Percentiles rank a stretch among this genome's conserved stretches.
These are phyloP conservation scores for Ophiostoma sp. DNA, from an alignment of 2,329 filamentous ascomycete genomes.

Conservation along the genomic window DNA sequence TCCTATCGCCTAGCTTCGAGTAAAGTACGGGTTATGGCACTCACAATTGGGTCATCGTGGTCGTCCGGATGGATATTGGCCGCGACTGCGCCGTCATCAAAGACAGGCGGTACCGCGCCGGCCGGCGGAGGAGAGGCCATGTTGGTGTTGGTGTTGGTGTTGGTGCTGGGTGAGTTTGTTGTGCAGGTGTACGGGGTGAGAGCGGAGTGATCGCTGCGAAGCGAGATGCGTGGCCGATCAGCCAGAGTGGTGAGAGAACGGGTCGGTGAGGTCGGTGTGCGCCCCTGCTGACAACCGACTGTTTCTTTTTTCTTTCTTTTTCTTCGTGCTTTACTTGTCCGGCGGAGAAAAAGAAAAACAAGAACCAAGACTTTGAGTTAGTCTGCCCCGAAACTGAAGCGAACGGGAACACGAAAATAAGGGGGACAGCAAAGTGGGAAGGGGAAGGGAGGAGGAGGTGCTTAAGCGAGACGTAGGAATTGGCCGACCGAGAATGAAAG, in stretches of 20 bases:
- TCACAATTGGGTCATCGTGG: slow-evolving; percentile 20
- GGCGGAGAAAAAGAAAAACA: not conserved
- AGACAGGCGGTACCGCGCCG: not conserved
- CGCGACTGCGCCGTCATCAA: not conserved
- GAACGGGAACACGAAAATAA: not conserved
- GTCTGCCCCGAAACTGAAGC: not conserved
- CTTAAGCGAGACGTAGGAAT: slow-evolving; percentile 16
- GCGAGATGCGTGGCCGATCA: not conserved
- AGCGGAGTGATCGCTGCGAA: no score
- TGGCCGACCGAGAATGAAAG: not conserved
- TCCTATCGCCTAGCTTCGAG: not conserved
- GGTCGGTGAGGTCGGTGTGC: not conserved
- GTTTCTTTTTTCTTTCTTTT: not conserved
- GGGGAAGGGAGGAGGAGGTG: not conserved
- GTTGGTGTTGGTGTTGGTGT: not conserved
- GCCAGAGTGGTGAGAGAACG: not conserved
- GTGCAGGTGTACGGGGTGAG: no score
- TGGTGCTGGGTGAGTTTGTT: no score
- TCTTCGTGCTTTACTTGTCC: not conserved
- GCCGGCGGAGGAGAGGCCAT: slow-evolving; percentile 11
- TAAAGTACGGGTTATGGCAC: not conserved
- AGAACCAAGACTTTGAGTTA: not conserved
- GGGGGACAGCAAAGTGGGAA: not conserved
- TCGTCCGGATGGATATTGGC: slow-evolving; percentile 16
- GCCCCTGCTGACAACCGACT: not conserved